A percentile compares a stretch with the other conserved stretches of the same genome.
Conservation (phyloP, 345 rosid genomes). For the Rhodomyrtus tomentosa region DNA sequence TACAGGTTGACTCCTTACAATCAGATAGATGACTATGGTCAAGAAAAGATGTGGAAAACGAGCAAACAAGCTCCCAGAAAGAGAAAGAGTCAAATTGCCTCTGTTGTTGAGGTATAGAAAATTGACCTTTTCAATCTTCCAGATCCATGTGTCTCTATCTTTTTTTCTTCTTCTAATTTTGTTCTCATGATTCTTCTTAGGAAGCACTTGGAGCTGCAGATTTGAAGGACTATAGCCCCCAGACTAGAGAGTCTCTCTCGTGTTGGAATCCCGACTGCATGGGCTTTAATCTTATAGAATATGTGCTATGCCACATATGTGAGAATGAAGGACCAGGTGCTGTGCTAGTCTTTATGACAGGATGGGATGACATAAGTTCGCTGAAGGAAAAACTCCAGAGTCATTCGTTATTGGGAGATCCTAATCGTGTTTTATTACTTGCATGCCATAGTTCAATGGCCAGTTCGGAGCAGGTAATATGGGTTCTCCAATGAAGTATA, state of each 20-base stretch:
- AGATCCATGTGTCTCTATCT: not conserved
- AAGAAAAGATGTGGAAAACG: slow-evolving; percentile 79
- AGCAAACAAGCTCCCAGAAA: slow-evolving; percentile 73
- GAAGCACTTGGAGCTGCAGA: slow-evolving; percentile 68
- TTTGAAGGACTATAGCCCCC: slow-evolving; percentile 43
- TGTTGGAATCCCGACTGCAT: slow-evolving; percentile 92
- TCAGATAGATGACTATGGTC: slow-evolving; percentile 91
- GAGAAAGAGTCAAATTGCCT: slow-evolving; percentile 83
- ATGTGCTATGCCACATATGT: slow-evolving; percentile 51
- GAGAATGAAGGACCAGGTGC: slow-evolving; percentile 75
- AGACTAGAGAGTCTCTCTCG: slow-evolving; percentile 61
- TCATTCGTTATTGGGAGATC: slow-evolving; percentile 65
- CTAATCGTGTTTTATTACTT: slow-evolving; percentile 55
- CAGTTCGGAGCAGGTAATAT: slow-evolving; percentile 79
- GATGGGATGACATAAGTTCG: slow-evolving; percentile 92
- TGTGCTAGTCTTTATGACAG: slow-evolving; percentile 86
- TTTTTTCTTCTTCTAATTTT: slow-evolving; percentile 1
- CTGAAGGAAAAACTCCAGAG: slow-evolving; percentile 72
- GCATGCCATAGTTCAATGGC: slow-evolving; percentile 98
- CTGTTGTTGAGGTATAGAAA: slow-evolving; percentile 63
- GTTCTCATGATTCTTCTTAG: slow-evolving; percentile 19
- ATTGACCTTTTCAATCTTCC: not conserved
- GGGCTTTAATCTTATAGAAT: slow-evolving; percentile 86
- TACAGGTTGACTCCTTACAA: slow-evolving; percentile 66
- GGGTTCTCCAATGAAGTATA: not conserved